These are phyloP conservation scores for Tolypocladium tropicale DNA, from an alignment of 2,329 filamentous ascomycete species.

Conservation along the genomic window DNA sequence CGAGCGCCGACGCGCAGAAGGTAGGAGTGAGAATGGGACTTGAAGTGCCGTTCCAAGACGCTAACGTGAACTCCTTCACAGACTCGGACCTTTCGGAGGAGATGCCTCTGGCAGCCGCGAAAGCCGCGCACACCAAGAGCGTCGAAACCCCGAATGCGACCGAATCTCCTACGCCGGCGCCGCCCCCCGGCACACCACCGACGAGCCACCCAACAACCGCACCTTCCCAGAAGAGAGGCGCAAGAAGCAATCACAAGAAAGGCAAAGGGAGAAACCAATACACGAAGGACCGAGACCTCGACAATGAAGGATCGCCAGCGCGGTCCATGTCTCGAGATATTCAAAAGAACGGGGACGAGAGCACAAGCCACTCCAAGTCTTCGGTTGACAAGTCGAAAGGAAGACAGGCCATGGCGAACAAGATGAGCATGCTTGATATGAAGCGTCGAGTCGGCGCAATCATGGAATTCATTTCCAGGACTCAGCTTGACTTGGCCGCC, in stretches of 20 bases:
- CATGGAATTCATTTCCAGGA: conserved; percentile 80
- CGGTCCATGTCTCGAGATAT: conserved; percentile 44
- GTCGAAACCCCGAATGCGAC: conserved; percentile 16
- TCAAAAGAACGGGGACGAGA: conserved; percentile 25
- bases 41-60: background rate
- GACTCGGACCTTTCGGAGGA: conserved; percentile 69
- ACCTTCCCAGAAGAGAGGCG: conserved; percentile 47
- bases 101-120: conserved; percentile 36
- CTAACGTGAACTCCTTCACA: conserved; percentile 18
- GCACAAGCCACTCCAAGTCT: conserved; percentile 23
- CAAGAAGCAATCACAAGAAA: conserved; percentile 52
- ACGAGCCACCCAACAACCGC: conserved; percentile 34
- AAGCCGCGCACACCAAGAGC: conserved; percentile 16
- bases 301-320: conserved; percentile 45
- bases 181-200: conserved; percentile 29
- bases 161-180: conserved; percentile 19
- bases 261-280: conserved; percentile 73
- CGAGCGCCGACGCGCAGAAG: conserved; percentile 71
- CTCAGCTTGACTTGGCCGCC: conserved; percentile 75
- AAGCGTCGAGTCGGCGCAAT: conserved; percentile 75
- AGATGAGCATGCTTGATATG: conserved; percentile 80
- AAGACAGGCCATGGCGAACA: conserved; percentile 45
- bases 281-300: conserved; percentile 60
- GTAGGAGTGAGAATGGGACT: conserved; percentile 32
- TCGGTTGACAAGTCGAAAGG: conserved; percentile 43